Evolutionary conservation across 805 yeast species (phyloP).

Genomic region (Starmerella scarabaei): DNA sequence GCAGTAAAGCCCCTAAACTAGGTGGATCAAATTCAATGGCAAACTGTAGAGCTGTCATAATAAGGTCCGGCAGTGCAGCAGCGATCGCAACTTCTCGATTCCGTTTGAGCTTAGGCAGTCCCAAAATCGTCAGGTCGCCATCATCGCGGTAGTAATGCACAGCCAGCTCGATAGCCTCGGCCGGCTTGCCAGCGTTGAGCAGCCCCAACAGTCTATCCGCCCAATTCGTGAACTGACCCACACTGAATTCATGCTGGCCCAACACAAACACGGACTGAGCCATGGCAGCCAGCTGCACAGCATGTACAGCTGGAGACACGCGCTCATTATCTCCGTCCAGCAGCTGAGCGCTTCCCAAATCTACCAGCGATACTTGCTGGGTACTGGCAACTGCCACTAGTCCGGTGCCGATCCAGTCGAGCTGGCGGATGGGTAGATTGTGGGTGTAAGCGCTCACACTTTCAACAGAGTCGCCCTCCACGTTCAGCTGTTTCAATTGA

Average conservation of each 20-base stretch:
- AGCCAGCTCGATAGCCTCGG: conserved; percentile 45
- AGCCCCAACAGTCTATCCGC: conserved; percentile 44
- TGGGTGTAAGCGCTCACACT: conserved; percentile 32
- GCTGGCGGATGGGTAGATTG: conserved; percentile 38
- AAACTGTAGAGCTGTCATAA: conserved; percentile 39
- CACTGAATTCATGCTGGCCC: conserved; percentile 39
- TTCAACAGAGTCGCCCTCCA: conserved; percentile 10
- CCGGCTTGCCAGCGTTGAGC: conserved; percentile 38
- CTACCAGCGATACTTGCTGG: conserved; percentile 21
- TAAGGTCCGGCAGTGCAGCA: conserved; percentile 44
- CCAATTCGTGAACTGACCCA: conserved; percentile 58
- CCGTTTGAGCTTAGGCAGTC: conserved; percentile 39
- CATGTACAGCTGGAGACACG: conserved; percentile 27
- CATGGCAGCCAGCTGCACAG: conserved; percentile 29
- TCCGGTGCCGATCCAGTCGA: conserved; percentile 41
- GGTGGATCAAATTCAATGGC: conserved; percentile 29
- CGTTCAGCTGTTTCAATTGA: conserved; percentile 32
- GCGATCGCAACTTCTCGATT: conserved; percentile 38
- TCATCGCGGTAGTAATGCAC: conserved; percentile 39
- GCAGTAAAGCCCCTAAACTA: conserved; percentile 24
- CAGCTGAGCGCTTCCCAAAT: background rate
- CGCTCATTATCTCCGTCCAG: conserved; percentile 6
- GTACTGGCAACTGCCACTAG: conserved; percentile 35
- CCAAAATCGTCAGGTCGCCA: conserved; percentile 39
- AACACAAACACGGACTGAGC: conserved; percentile 40